Base-by-base conservation (phyloP, 2,329 filamentous ascomycete species). In the Fusarium clavum region DNA sequence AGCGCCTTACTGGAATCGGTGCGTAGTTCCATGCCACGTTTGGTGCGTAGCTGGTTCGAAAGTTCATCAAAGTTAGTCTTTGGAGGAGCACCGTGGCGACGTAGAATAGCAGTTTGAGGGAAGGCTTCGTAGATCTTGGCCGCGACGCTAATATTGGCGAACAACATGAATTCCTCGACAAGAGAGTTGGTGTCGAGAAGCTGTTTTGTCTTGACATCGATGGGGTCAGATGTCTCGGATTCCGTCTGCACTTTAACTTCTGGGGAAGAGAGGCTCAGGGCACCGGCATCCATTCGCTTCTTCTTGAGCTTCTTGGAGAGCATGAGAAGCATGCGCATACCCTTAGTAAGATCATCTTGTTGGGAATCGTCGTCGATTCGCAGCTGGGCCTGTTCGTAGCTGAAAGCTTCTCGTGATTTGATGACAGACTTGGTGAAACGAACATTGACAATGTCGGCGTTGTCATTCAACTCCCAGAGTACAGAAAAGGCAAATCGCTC, bases 131-230 rank as follows among this genome's bases (percentile, higher is more conserved):
- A 94, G 77, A 97, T 97, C 80, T 94, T 95, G 71, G 90, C 88
- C 9, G 95, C 96, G 30, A 99, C 97, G 73, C 92, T 95, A 77
- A 94, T 94, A 82, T 99, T 99, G 85, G 96, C 97, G 79, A 98
- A 92, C 77, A 99, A 86, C 96, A 99, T 99, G 86, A 99, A 98
- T 79, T 99, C 96, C 79, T 99, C 96, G 29, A 99, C 97, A 8
- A 99, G 88, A 24, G 95, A 98, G 83, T 98, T 99, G 56, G 96
- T 99, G 77, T 96, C 94, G 40, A 99, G 90, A 54, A 94, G 89
- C 75, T 94, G 88, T 82, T 99, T 99, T 8, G 94, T 97, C 84
- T 98, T 94, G 73, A 99, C 93, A 75, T 98, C 96, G 57, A 97
- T 91, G 1, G 96, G 95, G 77, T 98, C 96, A 2, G 94, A 97